These are phyloP conservation scores for Balakata baccata DNA, from an alignment of 345 rosid species.

Conservation along the genomic window DNA sequence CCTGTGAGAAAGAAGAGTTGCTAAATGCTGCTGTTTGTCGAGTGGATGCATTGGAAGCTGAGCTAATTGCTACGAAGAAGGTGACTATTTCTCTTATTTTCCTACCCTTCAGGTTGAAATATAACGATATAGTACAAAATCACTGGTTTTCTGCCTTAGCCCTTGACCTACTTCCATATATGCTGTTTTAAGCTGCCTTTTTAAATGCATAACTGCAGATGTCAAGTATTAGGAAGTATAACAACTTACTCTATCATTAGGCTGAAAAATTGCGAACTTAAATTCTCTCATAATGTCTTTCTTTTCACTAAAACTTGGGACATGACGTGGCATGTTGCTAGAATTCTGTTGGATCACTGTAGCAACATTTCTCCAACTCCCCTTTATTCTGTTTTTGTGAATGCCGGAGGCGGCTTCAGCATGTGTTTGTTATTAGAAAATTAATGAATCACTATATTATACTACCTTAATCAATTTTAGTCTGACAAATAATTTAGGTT, in stretches of 20 bases:
- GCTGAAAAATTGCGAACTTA: background rate
- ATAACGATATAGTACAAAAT: background rate
- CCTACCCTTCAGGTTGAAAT: background rate
- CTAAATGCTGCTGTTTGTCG: constrained; percentile 79
- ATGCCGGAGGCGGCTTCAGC: too few relatives aligned
- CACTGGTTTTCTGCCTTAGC: background rate
- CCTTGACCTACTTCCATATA: background rate
- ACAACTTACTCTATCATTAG: background rate
- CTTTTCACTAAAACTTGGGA: background rate
- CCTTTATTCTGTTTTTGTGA: background rate
- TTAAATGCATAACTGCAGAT: background rate
- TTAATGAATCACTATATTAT: background rate
- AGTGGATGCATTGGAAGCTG: constrained; percentile 83
- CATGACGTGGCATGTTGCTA: too few relatives aligned
- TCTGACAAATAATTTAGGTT: background rate
- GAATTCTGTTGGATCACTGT: background rate
- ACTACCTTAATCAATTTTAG: background rate
- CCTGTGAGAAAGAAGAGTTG: constrained; percentile 81
- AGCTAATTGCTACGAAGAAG: constrained; percentile 77
- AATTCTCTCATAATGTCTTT: background rate
- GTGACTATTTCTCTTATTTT: constrained; percentile 23
- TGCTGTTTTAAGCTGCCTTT: background rate
- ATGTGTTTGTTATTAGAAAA: background rate
- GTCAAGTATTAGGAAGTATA: background rate
- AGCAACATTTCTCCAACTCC: background rate